phyloP scores from a whole-genome alignment of 2,329 filamentous ascomycete genomes.

The Aspergillus amoenus region DNA sequence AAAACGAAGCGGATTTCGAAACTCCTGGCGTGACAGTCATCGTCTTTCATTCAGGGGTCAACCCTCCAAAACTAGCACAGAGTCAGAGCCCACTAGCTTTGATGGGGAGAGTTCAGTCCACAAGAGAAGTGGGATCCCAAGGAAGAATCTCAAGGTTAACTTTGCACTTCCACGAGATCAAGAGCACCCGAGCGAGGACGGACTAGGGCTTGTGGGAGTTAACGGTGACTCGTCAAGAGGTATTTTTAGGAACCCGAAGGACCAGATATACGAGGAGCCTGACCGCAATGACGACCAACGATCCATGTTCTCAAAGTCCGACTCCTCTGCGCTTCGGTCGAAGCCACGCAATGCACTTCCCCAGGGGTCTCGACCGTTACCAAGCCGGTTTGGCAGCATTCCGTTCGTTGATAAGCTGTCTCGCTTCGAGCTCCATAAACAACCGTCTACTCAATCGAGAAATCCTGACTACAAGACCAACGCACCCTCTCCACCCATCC shows the following conservation, averaged over 20 bases:
- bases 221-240: slow-evolving; percentile 46
- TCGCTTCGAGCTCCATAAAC: slow-evolving; percentile 75
- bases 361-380: slow-evolving; percentile 43
- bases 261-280: slow-evolving; percentile 82
- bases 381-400: slow-evolving; percentile 44
- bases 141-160: slow-evolving; percentile 41
- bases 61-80: slow-evolving; percentile 7
- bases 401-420: slow-evolving; percentile 48
- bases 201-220: slow-evolving; percentile 29
- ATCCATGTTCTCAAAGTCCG: slow-evolving; percentile 31
- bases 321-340: slow-evolving; percentile 52
- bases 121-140: slow-evolving; percentile 25
- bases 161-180: slow-evolving; percentile 37
- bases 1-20: slow-evolving; percentile 30
- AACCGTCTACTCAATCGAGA: slow-evolving; percentile 77
- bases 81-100: neutral
- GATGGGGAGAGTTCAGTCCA: slow-evolving; percentile 12
- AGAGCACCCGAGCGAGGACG: slow-evolving; percentile 16
- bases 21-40: slow-evolving; percentile 16
- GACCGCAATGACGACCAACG: slow-evolving; percentile 24
- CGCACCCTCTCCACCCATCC: slow-evolving; percentile 35
- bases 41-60: slow-evolving; percentile 23
- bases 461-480: slow-evolving; percentile 80
- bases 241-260: slow-evolving; percentile 59
- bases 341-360: slow-evolving; percentile 65